Percentiles rank a stretch among this genome's conserved stretches.
phyloP scores from a whole-genome alignment of 306 rosid species.

The Castanopsis chinensis region DNA sequence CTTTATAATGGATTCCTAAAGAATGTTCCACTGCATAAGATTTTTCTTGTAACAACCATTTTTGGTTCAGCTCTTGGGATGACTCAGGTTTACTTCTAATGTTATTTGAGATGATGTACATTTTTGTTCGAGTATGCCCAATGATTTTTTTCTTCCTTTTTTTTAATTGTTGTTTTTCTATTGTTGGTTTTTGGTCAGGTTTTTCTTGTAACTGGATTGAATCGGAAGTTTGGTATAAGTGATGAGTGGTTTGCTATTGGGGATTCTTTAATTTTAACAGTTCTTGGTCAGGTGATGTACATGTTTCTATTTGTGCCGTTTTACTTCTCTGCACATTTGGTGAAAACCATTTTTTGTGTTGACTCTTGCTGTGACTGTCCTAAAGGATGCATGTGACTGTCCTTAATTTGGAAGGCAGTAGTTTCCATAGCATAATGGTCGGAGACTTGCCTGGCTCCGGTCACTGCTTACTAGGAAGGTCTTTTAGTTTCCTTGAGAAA shows the following conservation, averaged over 20 bases:
- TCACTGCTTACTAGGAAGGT: not conserved
- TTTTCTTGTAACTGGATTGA: conserved; percentile 85
- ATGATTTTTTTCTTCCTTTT: not conserved
- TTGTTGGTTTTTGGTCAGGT: conserved; percentile 43
- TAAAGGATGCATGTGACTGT: conserved; percentile 16
- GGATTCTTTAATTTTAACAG: conserved; percentile 90
- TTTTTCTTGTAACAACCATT: conserved; percentile 67
- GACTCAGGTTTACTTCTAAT: conserved; percentile 65
- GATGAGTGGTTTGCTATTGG: conserved; percentile 99
- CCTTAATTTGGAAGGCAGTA: not conserved
- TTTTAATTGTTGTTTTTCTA: not conserved
- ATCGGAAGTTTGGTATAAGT: conserved; percentile 73
- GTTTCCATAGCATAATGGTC: not conserved
- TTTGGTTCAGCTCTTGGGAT: conserved; percentile 86
- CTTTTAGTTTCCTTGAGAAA: conserved; percentile 4
- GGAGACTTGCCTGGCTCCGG: not conserved
- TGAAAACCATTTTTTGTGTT: not conserved
- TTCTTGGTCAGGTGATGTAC: conserved; percentile 76
- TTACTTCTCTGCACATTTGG: conserved; percentile 22
- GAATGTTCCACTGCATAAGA: conserved; percentile 70
- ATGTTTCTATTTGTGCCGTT: conserved; percentile 7
- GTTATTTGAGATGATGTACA: not conserved
- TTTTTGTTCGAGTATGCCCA: conserved; percentile 8
- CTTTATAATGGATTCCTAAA: conserved; percentile 90
- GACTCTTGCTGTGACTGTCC: conserved; percentile 5